Evolutionary conservation across 805 yeast species (phyloP).

Genomic region (Yamadazyma phyllophila): DNA sequence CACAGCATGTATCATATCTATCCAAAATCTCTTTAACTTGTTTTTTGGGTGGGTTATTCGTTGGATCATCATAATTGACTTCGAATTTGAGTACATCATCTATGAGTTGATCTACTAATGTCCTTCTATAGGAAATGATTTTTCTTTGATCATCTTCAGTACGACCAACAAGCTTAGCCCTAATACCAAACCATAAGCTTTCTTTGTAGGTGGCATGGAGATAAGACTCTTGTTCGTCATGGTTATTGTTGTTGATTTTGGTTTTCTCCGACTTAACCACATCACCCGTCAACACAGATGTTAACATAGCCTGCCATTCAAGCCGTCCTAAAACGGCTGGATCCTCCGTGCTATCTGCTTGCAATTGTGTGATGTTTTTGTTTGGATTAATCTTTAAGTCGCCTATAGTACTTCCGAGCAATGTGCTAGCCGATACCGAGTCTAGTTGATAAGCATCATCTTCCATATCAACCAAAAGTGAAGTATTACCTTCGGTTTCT

Average conservation of each 20-base stretch:
- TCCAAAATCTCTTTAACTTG: slow-evolving; percentile 60
- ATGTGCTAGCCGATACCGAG: slow-evolving; percentile 36
- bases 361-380: slow-evolving; percentile 34
- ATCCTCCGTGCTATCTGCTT: slow-evolving; percentile 38
- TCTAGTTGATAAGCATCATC: slow-evolving; percentile 50
- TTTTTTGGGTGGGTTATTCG: slow-evolving; percentile 27
- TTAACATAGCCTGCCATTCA: slow-evolving; percentile 95
- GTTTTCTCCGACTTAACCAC: slow-evolving; percentile 89
- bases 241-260: slow-evolving; percentile 52
- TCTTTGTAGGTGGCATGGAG: slow-evolving; percentile 58
- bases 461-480: slow-evolving; percentile 39
- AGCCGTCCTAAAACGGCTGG: slow-evolving; percentile 67
- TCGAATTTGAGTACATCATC: slow-evolving; percentile 67
- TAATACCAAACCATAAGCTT: slow-evolving; percentile 82
- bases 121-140: slow-evolving; percentile 64
- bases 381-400: slow-evolving; percentile 30
- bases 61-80: slow-evolving; percentile 42
- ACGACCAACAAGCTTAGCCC: slow-evolving; percentile 79
- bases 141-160: slow-evolving; percentile 75
- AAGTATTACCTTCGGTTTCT: slow-evolving; percentile 23
- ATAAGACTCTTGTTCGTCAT: slow-evolving; percentile 45
- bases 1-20: slow-evolving; percentile 64
- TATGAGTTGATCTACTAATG: slow-evolving; percentile 68
- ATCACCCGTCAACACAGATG: slow-evolving; percentile 90
- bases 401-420: slow-evolving; percentile 27